These are phyloP conservation scores for Stephania yunnanensis DNA, from an alignment of 164 flowering plant species.

Conservation along the genomic window DNA sequence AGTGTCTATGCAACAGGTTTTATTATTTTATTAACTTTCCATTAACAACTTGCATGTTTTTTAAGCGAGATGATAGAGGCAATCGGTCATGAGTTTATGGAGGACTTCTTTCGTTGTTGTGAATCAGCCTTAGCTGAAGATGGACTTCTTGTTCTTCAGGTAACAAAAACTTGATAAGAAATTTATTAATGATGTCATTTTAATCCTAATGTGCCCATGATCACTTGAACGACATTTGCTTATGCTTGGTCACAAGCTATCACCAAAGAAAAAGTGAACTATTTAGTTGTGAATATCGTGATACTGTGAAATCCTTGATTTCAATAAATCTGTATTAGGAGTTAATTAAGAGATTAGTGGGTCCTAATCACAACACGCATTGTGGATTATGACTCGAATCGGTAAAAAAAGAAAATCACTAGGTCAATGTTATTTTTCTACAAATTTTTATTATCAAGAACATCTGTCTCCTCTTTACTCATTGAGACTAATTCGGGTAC, in stretches of 20 bases:
- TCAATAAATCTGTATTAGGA: too few species aligned
- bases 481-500: too few species aligned
- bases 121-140: constrained; percentile 70
- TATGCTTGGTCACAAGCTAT: background rate
- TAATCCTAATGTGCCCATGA: background rate
- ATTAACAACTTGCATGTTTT: background rate
- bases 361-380: too few species aligned
- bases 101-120: constrained; percentile 64
- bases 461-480: too few species aligned
- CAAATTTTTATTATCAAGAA: too few species aligned
- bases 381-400: too few species aligned
- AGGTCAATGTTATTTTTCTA: too few species aligned
- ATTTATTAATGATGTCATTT: background rate
- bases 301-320: too few species aligned
- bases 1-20: constrained; percentile 1
- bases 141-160: constrained; percentile 92
- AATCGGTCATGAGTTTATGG: constrained; percentile 91
- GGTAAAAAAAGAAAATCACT: too few species aligned
- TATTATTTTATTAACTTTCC: background rate
- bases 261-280: background rate
- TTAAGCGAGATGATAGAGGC: constrained; percentile 87
- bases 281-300: background rate
- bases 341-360: too few species aligned
- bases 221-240: background rate
- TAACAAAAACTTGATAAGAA: constrained; percentile 16